Conservation (phyloP, 1,284 basidiomycete genomes). For the Heliocybe sulcata region DNA sequence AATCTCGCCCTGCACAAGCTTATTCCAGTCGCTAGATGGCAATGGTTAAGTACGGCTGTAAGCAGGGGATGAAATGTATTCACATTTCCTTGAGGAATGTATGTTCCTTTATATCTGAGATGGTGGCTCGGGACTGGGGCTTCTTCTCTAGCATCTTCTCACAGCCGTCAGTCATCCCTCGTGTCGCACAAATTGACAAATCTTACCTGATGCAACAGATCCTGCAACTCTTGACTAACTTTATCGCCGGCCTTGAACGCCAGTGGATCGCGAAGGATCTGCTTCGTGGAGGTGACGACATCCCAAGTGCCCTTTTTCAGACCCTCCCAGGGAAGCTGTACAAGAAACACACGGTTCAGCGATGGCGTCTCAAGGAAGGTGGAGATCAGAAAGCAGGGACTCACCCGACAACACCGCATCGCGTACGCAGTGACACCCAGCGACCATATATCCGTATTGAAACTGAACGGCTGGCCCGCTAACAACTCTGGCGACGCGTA, state of each 20-base stretch:
- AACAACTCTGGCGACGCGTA: slow-evolving; percentile 56
- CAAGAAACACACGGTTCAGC: not conserved
- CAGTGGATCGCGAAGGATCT: no score
- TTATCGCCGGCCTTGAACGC: no score
- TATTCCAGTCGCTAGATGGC: not conserved
- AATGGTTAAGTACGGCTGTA: not conserved
- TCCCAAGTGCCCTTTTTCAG: no score
- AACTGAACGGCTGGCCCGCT: slow-evolving; percentile 4
- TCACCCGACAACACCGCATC: not conserved
- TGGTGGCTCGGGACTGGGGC: slow-evolving; percentile 9
- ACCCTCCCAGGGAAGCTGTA: not conserved
- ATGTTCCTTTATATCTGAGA: slow-evolving; percentile 7
- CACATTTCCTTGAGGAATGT: slow-evolving; percentile 10
- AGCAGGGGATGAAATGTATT: not conserved
- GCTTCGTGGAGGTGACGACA: no score
- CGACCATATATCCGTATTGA: not conserved
- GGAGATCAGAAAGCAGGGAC: not conserved
- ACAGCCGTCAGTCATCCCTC: no score
- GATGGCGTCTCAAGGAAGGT: not conserved
- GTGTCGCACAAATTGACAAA: not conserved
- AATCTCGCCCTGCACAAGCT: not conserved
- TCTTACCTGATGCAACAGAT: slow-evolving; percentile 9
- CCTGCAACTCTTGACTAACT: slow-evolving; percentile 6
- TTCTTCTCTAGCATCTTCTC: slow-evolving; percentile 8
- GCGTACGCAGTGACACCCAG: not conserved